Evolutionary conservation across 257 asterid genomes (phyloP), one percentile per base, ranked within the genome.

Genomic region (Galeopsis tetrahit): DNA sequence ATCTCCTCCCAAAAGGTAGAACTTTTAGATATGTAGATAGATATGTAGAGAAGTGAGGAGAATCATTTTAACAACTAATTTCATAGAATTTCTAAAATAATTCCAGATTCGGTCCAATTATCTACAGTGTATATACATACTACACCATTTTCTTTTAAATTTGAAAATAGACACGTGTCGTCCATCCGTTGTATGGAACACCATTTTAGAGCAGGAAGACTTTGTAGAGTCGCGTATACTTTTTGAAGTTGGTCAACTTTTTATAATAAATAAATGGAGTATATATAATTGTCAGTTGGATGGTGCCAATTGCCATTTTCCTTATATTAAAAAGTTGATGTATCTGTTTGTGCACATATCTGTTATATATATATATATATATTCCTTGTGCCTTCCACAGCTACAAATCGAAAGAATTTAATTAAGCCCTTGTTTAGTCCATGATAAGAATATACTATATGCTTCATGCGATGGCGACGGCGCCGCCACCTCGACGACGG

Each of bases 381-480:
- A n/a, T n/a, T 14, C 10, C 36, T 55, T 55, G 35, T 3, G 21
- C 61, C 36, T 55, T 55, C 4, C 7, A 53, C 10, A 6, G 4
- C 59, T 21, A 8, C 60, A 17, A 55, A 55, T 55, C 61, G 3
- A 17, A 10, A 55, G 10, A 55, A 21, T 21, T 21, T 21, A 48
- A 10, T 8, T 7, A 48, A 48, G 61, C 2, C 61, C 11, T 21
- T n/a, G 34, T 8, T n/a, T 14, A 49, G 56, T 49, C n/a, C 13
- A 35, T 21, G 61, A 55, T 31, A 10, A 32, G 17, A 58, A 58
- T 21, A 21, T 21, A 21, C 28, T 21, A 28, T 28, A 40, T 40
- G 49, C 2, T 53, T 9, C 64, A 40, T 21, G 58, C 72, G 70
- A 66, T 78, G 73, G 73, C 73, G 68, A 48, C 72, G 70, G 69